Percentiles rank a stretch among this genome's conserved stretches.
phyloP scores from a whole-genome alignment of 2,329 filamentous ascomycete genomes.

The Aureobasidium uvarum region DNA sequence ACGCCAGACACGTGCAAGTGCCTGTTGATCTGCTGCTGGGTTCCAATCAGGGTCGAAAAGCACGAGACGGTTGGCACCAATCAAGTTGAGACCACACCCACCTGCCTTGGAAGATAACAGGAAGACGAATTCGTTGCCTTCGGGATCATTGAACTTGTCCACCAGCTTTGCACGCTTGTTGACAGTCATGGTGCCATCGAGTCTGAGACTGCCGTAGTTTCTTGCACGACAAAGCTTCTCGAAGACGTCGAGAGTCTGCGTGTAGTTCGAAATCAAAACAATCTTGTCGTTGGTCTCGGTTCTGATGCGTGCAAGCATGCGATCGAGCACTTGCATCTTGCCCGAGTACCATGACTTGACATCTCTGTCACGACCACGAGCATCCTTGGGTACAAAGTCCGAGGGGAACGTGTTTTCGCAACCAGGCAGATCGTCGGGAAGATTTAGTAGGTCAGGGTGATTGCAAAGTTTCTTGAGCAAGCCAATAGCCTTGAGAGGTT shows the following conservation, averaged over 20 bases:
- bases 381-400: slow-evolving; percentile 84
- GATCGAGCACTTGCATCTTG: slow-evolving; percentile 95
- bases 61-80: slow-evolving; percentile 89
- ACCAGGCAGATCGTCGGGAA: slow-evolving; percentile 80
- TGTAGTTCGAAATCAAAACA: slow-evolving; percentile 98
- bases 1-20: slow-evolving; percentile 94
- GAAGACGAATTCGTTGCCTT: slow-evolving; percentile 88
- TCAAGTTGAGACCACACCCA: slow-evolving; percentile 92
- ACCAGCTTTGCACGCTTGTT: slow-evolving; percentile 96
- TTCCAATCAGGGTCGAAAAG: slow-evolving; percentile 97
- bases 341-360: slow-evolving; percentile 95
- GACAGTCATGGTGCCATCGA: slow-evolving; percentile 97
- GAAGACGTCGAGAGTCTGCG: slow-evolving; percentile 91
- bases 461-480: slow-evolving; percentile 98
- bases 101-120: slow-evolving; percentile 95
- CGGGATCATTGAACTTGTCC: slow-evolving; percentile 94
- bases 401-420: slow-evolving; percentile 78
- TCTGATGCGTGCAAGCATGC: slow-evolving; percentile 90
- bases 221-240: slow-evolving; percentile 83
- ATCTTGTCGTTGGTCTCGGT: slow-evolving; percentile 99
- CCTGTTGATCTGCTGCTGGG: slow-evolving; percentile 94
- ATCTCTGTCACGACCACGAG: slow-evolving; percentile 84
- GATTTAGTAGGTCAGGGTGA: slow-evolving; percentile 86
- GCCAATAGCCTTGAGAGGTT: slow-evolving; percentile 93
- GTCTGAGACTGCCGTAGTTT: slow-evolving; percentile 78